Evolutionary conservation across 352 stramenopile genomes (phyloP), one percentile per base, ranked within the genome.

Genomic region (Thalassiosira sp.): DNA sequence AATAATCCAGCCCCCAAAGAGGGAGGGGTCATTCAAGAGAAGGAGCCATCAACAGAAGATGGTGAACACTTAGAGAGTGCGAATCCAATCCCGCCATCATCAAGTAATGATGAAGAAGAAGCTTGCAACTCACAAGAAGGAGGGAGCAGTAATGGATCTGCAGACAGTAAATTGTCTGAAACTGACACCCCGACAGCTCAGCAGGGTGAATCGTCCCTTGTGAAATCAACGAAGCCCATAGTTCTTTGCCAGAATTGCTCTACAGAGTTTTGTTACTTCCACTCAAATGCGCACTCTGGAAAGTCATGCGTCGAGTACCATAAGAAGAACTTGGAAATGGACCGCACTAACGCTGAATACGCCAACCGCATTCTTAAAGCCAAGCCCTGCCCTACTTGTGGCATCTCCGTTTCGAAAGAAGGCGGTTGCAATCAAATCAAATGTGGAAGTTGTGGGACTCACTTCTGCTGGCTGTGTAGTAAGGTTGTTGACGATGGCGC

Each of bases 341-440:
- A 94, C n/a, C 81, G 91, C n/a, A 89, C 94, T 15, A 95, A 95
- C 60, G 66, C 95, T 37, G 96, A 95, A 52, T 91, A 90, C 60
- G 90, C 90, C 2, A 84, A 90, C 63, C 93, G 95, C 57, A 89
- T 84, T 31, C 82, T 93, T 54, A 93, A 94, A 43, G 90, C 91
- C 2, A 95, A 95, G 65, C 90, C 85, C 5, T 97, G 94, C 77
- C 94, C 94, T 25, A 89, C 84, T 2, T 97, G 94, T 82, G 89
- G 94, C 43, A 95, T 91, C 59, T 87, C 93, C 35, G 92, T 97
- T 11, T 93, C 95, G 52, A 97, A 97, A 68, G 94, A 90, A 86
- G 91, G 90, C n/a, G 93, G 93, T 0, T 97, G 94, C 72, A 97
- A 97, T 67, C 93, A 97, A 71, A 96, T 97, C 80, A 95, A 94